Percentiles rank a stretch among this genome's conserved stretches.
Conservation (phyloP, 495 filamentous ascomycete genomes). For the Delitschia confertaspora region DNA sequence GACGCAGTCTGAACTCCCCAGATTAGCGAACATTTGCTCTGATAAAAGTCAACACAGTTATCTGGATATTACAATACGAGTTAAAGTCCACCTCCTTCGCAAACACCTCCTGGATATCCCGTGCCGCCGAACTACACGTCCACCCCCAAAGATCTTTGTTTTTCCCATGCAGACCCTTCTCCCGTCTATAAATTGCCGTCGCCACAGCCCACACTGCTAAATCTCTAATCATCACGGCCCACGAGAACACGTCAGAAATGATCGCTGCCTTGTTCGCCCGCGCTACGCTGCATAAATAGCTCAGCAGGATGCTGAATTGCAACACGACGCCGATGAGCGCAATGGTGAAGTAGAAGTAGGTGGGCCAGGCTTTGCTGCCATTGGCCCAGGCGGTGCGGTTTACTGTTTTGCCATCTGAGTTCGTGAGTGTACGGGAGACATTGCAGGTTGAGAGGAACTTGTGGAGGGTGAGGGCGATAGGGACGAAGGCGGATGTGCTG, state of each 20-base stretch:
- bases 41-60: slow-evolving; percentile 1
- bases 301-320: slow-evolving; percentile 24
- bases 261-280: slow-evolving; percentile 22
- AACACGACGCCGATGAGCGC: slow-evolving; percentile 19
- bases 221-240: slow-evolving; percentile 24
- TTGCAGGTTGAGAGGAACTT: slow-evolving; percentile 28
- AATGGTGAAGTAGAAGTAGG: slow-evolving; percentile 30
- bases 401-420: slow-evolving; percentile 5
- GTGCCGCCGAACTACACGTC: slow-evolving; percentile 30
- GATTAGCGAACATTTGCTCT: slow-evolving; percentile 1
- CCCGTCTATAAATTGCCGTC: slow-evolving; percentile 23
- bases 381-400: slow-evolving; percentile 28
- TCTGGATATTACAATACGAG: slow-evolving; percentile 31
- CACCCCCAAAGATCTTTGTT: slow-evolving; percentile 36
- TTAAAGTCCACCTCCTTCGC: slow-evolving; percentile 30
- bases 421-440: slow-evolving; percentile 11
- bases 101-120: slow-evolving; percentile 31
- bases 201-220: slow-evolving; percentile 28
- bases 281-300: slow-evolving; percentile 21
- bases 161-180: slow-evolving; percentile 26
- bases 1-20: slow-evolving; percentile 16
- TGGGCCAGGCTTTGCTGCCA: slow-evolving; percentile 30
- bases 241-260: slow-evolving; percentile 19
- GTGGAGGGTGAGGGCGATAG: slow-evolving; percentile 28
- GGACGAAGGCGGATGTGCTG: slow-evolving; percentile 23